Evolutionary conservation across 1,284 basidiomycete genomes (phyloP).

Genomic region (Filobasidium uniguttulatum): DNA sequence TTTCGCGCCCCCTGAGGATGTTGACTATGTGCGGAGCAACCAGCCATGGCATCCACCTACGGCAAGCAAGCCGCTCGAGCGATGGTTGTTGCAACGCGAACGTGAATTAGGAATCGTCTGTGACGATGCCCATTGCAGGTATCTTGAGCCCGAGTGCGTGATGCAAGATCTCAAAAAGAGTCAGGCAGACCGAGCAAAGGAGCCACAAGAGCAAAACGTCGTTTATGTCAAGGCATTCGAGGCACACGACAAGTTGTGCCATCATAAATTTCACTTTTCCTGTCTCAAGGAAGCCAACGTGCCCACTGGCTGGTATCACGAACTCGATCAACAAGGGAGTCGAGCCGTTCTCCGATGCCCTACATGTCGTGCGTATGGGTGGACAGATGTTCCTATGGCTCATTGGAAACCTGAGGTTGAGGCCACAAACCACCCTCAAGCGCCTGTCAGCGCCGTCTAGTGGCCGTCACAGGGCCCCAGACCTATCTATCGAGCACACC

Average conservation of each 20-base stretch:
- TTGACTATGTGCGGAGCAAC: neutral
- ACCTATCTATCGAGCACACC: neutral
- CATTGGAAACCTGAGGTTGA: neutral
- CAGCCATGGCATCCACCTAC: neutral
- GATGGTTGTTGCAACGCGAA: neutral
- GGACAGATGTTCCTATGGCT: neutral
- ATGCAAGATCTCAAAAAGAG: too few species aligned
- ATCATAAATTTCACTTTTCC: neutral
- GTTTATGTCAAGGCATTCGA: neutral
- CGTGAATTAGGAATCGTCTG: neutral
- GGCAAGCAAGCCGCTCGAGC: neutral
- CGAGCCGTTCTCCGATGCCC: neutral
- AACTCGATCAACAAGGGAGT: neutral
- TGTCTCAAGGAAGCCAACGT: neutral
- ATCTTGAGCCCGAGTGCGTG: too few species aligned
- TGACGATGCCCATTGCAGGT: slow-evolving; percentile 1
- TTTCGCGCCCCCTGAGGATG: neutral
- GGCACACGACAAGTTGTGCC: neutral
- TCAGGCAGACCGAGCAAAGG: too few species aligned
- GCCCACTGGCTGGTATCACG: neutral
- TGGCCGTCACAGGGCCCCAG: too few species aligned
- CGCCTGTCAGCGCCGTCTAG: too few species aligned
- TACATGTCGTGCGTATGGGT: neutral
- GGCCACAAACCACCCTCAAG: too few species aligned
- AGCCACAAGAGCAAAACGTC: neutral